Base-by-base conservation (phyloP, 768 basidiomycete genomes). In the Russula dissimulans region DNA sequence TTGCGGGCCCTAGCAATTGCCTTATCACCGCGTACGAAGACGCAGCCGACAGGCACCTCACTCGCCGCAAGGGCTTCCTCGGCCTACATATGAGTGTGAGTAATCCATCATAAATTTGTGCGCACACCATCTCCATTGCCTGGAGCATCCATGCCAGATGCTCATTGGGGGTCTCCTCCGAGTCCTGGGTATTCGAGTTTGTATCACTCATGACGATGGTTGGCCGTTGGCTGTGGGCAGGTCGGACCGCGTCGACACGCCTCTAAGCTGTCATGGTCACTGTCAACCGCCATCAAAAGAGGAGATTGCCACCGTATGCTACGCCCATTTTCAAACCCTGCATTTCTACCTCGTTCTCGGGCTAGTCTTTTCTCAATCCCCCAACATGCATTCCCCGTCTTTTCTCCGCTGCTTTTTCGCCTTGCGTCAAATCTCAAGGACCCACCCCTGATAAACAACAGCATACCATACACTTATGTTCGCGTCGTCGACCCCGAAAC, bases 41-140 rank as follows among this genome's bases (percentile, higher is more conserved):
- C 83, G 66, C 97, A 97, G 22, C 97, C 97, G 0, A 99, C 95
- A 1, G 97, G 97, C 5, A 98, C 97, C 73, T 99, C 97, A 26
- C 82, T 79, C 1, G 86, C 84, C 34, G 78, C 76, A 31, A 97
- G 74, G 4, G 97, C 97, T 71, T 97, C 91, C 66, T 89, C 82
- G 51, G 90, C 90, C 89, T 90, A 66, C 42, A 45, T 31, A 56
- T 54, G 38, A 26, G 56, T 38, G 47, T 34, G 38, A 39, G 32
- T 46, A 54, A 36, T 49, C 22, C n/a, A 39, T 26, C 39, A 26
- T 41, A 29, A 56, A 48, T 18, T 29, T 47, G 4, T 15, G 59
- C 62, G 60, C 76, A 67, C 65, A 86, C 93, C 92, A 95, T 94
- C 4, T 70, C 70, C 77, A 95, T 81, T 3, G 94, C 93, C 65